Evolutionary conservation across 2,329 filamentous ascomycete species (phyloP).

Genomic region (Colletotrichum higginsianum): DNA sequence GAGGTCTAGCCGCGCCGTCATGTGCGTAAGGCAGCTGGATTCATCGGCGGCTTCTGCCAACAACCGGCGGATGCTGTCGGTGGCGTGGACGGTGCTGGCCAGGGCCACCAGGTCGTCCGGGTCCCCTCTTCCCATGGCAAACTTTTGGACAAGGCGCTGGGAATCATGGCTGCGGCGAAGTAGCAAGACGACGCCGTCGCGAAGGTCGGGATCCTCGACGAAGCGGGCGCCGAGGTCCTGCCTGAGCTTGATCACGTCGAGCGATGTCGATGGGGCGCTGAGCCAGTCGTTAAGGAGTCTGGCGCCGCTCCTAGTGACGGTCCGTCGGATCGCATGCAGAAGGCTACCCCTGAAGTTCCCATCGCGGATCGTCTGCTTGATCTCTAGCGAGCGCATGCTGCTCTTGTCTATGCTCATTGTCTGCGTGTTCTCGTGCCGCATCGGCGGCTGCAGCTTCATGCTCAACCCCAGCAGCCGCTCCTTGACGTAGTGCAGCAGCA

Average conservation of each 20-base stretch:
- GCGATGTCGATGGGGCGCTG: conserved; percentile 91
- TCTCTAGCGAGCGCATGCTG: conserved; percentile 89
- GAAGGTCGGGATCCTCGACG: conserved; percentile 75
- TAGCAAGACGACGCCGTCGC: conserved; percentile 77
- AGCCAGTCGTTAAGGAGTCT: conserved; percentile 88
- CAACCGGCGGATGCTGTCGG: conserved; percentile 73
- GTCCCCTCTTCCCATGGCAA: conserved; percentile 92
- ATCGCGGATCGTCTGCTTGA: conserved; percentile 88
- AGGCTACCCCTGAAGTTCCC: conserved; percentile 85
- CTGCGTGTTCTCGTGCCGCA: conserved; percentile 80
- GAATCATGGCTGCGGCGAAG: conserved; percentile 86
- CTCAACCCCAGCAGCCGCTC: conserved; percentile 82
- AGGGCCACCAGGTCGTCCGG: conserved; percentile 90
- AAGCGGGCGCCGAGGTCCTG: conserved; percentile 87
- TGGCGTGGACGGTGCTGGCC: conserved; percentile 84
- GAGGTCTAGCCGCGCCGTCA: conserved; percentile 75
- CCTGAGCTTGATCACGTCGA: conserved; percentile 82
- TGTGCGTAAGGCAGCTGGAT: conserved; percentile 56
- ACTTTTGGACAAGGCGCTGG: conserved; percentile 92
- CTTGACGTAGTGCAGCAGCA: conserved; percentile 88
- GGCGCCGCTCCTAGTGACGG: conserved; percentile 92
- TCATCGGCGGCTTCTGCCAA: conserved; percentile 51
- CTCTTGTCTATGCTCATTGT: conserved; percentile 94
- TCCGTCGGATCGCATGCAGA: conserved; percentile 89
- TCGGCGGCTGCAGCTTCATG: conserved; percentile 87